Conservation (phyloP, 1,284 basidiomycete genomes). For the Ustilago cynodontis region DNA sequence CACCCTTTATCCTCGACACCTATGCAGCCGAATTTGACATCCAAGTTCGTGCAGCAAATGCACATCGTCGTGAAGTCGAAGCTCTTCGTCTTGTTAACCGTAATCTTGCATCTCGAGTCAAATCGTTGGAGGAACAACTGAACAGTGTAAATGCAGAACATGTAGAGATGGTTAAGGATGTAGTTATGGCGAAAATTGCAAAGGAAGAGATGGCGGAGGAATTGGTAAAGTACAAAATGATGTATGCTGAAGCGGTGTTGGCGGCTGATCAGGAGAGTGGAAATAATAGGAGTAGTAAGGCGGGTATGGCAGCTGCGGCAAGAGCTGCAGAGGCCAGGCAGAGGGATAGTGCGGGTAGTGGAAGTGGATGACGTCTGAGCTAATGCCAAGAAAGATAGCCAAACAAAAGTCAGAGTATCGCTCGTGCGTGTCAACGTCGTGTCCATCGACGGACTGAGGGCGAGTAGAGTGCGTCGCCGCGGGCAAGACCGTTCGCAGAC, state of each 20-base stretch:
- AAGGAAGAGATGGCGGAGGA: slow-evolving; percentile 69
- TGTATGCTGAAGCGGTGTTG: slow-evolving; percentile 63
- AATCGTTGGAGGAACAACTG: slow-evolving; percentile 64
- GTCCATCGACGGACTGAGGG: not conserved
- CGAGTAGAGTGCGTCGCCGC: too few relatives aligned
- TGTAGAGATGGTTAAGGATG: slow-evolving; percentile 67
- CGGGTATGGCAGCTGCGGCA: slow-evolving; percentile 1
- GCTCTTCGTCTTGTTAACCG: slow-evolving; percentile 65
- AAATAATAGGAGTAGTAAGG: slow-evolving; percentile 29
- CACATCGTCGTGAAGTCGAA: slow-evolving; percentile 64
- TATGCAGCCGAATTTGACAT: slow-evolving; percentile 66
- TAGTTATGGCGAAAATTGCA: slow-evolving; percentile 65
- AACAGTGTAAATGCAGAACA: slow-evolving; percentile 62
- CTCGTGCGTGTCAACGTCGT: too few relatives aligned
- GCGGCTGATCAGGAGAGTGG: slow-evolving; percentile 46
- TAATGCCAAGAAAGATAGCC: not conserved
- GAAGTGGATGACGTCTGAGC: not conserved
- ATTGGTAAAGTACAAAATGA: slow-evolving; percentile 66
- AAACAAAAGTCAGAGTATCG: not conserved
- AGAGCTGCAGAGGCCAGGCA: not conserved
- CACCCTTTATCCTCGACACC: slow-evolving; percentile 59
- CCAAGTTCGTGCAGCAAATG: slow-evolving; percentile 61
- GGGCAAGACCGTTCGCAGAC: too few relatives aligned
- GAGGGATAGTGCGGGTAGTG: slow-evolving; percentile 21
- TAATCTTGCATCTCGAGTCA: slow-evolving; percentile 61